phyloP scores from a whole-genome alignment of 148 eudicot species.

The Rhododendron williamsianum region DNA sequence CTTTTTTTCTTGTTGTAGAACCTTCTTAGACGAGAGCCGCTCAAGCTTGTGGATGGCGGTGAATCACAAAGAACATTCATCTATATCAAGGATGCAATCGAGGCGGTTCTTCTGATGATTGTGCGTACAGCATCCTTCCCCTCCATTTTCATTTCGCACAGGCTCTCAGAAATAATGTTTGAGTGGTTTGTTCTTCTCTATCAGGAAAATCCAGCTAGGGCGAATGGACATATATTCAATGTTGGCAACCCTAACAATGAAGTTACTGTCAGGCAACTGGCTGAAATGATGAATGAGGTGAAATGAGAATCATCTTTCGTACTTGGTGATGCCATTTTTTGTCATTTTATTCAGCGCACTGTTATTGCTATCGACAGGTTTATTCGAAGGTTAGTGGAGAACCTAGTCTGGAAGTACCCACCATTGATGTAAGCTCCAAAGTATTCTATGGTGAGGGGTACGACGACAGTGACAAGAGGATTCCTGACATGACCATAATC shows the following conservation, averaged over 20 bases:
- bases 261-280: conserved; percentile 97
- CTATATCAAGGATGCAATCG: conserved; percentile 95
- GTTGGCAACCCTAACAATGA: conserved; percentile 98
- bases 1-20: conserved; percentile 37
- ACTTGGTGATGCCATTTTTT: background rate
- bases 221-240: conserved; percentile 94
- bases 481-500: conserved; percentile 98
- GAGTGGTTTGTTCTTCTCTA: background rate
- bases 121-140: conserved; percentile 34
- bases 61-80: conserved; percentile 92
- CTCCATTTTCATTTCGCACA: background rate
- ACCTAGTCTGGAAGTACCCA: conserved; percentile 61
- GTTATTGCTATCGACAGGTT: conserved; percentile 38
- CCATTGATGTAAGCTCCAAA: conserved; percentile 85
- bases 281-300: conserved; percentile 99
- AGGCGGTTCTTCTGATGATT: conserved; percentile 94
- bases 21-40: conserved; percentile 86
- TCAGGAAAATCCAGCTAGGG: conserved; percentile 95
- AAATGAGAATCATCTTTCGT: background rate
- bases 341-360: background rate
- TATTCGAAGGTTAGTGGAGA: conserved; percentile 89
- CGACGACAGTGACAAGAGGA: conserved; percentile 97
- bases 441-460: conserved; percentile 95
- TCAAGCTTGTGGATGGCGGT: conserved; percentile 98
- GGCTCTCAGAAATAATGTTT: background rate